These are phyloP conservation scores for Fusarium sacchari DNA, from an alignment of 2,329 filamentous ascomycete genomes.

Conservation along the genomic window DNA sequence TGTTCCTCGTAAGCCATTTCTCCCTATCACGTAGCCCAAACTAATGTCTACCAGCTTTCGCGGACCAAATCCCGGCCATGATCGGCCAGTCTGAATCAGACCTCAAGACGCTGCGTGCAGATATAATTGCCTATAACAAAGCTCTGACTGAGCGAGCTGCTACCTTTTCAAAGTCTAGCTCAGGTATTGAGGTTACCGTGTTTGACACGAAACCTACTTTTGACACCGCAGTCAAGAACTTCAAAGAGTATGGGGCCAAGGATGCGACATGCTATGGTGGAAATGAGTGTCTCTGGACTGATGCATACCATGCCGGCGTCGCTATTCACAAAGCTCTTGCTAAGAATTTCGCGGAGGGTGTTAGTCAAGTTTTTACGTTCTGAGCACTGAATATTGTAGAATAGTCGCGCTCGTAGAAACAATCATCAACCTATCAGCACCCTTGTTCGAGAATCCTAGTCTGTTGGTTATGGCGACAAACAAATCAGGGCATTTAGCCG, in stretches of 20 bases:
- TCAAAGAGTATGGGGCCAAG: constrained; percentile 14
- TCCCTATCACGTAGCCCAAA: rapidly evolving
- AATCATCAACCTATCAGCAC: background rate
- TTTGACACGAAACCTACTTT: constrained; percentile 22
- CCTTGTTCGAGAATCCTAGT: background rate
- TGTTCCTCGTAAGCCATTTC: background rate
- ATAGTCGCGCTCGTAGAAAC: background rate
- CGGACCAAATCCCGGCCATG: constrained; percentile 16
- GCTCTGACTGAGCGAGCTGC: background rate
- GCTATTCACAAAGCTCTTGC: constrained; percentile 23
- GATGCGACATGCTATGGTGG: constrained; percentile 13
- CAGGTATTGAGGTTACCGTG: background rate
- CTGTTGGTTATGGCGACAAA: background rate
- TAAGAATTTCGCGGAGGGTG: background rate
- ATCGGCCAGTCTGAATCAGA: constrained; percentile 1
- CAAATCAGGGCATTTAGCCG: background rate
- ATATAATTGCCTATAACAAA: constrained; percentile 11
- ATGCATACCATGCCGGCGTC: constrained; percentile 17
- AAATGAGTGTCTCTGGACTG: constrained; percentile 19
- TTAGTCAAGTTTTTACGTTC: background rate
- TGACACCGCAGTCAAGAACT: background rate
- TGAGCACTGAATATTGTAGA: background rate
- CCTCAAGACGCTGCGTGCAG: constrained; percentile 2
- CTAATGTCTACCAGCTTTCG: background rate
- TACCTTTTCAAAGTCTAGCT: background rate